phyloP scores from a whole-genome alignment of 2,329 filamentous ascomycete species.

The Mycosphaerella sp. region DNA sequence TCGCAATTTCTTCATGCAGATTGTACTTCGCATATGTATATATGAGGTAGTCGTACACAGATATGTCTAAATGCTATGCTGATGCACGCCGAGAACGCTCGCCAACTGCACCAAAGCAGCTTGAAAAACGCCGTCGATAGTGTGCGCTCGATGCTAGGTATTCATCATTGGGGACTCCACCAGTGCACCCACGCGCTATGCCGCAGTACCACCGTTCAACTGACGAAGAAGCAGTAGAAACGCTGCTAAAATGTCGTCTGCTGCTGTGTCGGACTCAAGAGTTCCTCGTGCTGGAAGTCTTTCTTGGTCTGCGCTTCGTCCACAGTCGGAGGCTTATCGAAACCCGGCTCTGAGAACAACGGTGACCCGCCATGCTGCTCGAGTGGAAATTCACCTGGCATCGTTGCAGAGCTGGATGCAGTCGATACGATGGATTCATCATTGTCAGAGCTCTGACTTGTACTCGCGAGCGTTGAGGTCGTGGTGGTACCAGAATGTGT shows the following conservation, averaged over 20 bases:
- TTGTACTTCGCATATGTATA: not conserved
- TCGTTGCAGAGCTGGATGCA: slow-evolving; percentile 6
- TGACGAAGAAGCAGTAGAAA: slow-evolving; percentile 2
- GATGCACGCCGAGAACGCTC: not conserved
- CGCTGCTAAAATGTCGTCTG: slow-evolving; percentile 4
- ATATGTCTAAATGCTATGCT: not conserved
- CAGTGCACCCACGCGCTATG: not conserved
- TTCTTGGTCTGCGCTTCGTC: slow-evolving; percentile 17
- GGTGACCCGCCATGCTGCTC: not conserved
- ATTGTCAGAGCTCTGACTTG: not conserved
- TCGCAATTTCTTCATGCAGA: too few relatives aligned
- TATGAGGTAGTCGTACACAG: not conserved
- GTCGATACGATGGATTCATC: not conserved
- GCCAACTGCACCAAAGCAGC: too few relatives aligned
- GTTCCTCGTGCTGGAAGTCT: not conserved
- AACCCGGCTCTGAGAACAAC: slow-evolving; percentile 10
- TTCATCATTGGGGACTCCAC: not conserved
- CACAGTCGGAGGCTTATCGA: slow-evolving; percentile 8
- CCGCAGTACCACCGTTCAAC: not conserved
- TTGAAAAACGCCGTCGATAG: not conserved
- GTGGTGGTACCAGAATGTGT: slow-evolving; percentile 15
- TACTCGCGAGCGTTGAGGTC: slow-evolving; percentile 6
- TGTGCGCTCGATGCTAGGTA: not conserved
- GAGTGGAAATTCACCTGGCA: slow-evolving; percentile 9
- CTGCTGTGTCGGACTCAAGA: slow-evolving; percentile 6